A percentile compares a stretch with the other conserved stretches of the same genome.
Evolutionary conservation across 371 early-diverging fungal species (phyloP).

Genomic region (Mortierella sp.): DNA sequence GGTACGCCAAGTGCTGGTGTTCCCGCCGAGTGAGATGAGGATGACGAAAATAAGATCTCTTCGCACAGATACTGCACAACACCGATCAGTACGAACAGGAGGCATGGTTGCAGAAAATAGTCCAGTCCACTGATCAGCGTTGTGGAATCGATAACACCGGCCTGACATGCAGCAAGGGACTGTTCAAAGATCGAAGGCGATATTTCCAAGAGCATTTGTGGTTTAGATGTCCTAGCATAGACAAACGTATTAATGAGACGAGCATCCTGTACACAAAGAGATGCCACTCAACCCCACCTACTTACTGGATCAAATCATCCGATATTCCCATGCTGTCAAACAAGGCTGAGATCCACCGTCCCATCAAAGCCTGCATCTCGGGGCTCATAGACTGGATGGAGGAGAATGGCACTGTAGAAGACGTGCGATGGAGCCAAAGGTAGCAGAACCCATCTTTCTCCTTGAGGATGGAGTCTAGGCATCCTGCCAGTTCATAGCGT

Average conservation of each 20-base stretch:
- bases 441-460: constrained; percentile 48
- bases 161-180: constrained; percentile 52
- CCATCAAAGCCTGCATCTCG: constrained; percentile 50
- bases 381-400: constrained; percentile 31
- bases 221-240: constrained; percentile 40
- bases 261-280: no score
- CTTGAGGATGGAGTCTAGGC: constrained; percentile 28
- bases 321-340: constrained; percentile 54
- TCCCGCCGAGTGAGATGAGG: background rate
- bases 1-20: background rate
- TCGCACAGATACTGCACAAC: constrained; percentile 52
- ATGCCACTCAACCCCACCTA: no score
- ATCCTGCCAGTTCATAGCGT: constrained; percentile 41
- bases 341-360: constrained; percentile 45
- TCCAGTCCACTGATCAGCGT: constrained; percentile 43
- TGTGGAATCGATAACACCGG: constrained; percentile 43
- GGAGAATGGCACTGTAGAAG: constrained; percentile 36
- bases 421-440: constrained; percentile 47
- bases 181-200: constrained; percentile 50
- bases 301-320: constrained; percentile 52
- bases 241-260: background rate
- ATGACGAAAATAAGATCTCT: constrained; percentile 41
- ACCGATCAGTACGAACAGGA: constrained; percentile 46
- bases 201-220: constrained; percentile 51
- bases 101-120: constrained; percentile 49